Conservation (phyloP, 2,329 filamentous ascomycete genomes). For the Fusarium illudens region DNA sequence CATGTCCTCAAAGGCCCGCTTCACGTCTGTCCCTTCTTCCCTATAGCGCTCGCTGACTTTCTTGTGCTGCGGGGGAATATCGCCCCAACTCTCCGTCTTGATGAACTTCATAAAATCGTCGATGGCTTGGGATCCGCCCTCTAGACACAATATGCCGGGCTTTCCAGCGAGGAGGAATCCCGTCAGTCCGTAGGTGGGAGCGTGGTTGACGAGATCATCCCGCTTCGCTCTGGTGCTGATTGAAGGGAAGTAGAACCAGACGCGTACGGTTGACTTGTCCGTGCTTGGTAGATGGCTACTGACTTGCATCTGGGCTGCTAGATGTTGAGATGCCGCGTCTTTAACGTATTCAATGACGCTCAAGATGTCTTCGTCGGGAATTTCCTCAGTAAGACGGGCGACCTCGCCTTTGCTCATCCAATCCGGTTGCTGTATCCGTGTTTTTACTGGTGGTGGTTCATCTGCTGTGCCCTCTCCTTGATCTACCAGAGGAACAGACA, state of each 20-base stretch:
- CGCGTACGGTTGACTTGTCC: conserved; percentile 53
- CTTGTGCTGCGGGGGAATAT: conserved; percentile 69
- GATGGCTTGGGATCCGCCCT: conserved; percentile 56
- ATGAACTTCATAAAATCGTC: conserved; percentile 70
- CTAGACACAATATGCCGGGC: conserved; percentile 62
- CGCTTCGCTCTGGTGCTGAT: conserved; percentile 67
- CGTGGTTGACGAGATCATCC: conserved; percentile 63
- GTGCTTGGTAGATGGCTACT: neutral
- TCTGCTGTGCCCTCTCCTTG: neutral
- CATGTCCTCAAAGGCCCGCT: conserved; percentile 63
- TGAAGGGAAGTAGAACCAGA: conserved; percentile 72
- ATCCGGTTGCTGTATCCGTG: conserved; percentile 56
- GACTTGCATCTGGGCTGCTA: conserved; percentile 34
- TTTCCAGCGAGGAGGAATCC: conserved; percentile 69
- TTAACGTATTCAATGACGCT: conserved; percentile 56
- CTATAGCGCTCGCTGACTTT: conserved; percentile 66
- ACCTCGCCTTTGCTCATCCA: conserved; percentile 63
- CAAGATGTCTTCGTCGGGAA: conserved; percentile 57
- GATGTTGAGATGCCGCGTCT: conserved; percentile 45
- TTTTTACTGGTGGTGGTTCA: conserved; percentile 53
- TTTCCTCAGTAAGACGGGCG: conserved; percentile 47
- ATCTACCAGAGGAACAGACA: conserved; percentile 47
- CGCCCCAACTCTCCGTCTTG: conserved; percentile 70
- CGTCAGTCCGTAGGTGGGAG: conserved; percentile 61
- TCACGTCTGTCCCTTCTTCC: conserved; percentile 45